Evolutionary conservation across 176 grass and related monocot genomes (phyloP), one percentile per base, ranked within the genome.

Genomic region (Stipa capillata): DNA sequence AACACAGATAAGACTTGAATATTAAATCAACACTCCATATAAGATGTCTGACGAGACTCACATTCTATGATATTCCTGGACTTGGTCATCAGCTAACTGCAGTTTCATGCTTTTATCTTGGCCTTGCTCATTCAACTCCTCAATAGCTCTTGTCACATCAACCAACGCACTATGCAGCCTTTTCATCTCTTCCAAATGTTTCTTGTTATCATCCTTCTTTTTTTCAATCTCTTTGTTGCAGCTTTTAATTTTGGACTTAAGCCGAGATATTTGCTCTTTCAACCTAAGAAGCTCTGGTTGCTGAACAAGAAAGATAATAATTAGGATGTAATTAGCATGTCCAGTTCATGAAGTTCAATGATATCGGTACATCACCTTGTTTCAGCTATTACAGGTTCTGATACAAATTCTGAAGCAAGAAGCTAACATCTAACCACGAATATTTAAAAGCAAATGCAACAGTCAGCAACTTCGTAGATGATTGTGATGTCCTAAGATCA

Each of bases 241-340:
- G 60, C 94, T 94, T 85, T 94, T 91, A 32, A 97, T 93, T 90
- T 97, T 88, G 36, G 94, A 97, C 83, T 89, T 90, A 43, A 97
- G 86, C n/a, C 94, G 89, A 77, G 91, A 91, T 75, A 72, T 93
- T 73, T 94, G 89, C 35, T 97, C 94, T 78, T 81, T 91, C 45
- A 97, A 37, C 74, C 87, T 89, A 55, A 97, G 89, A 77, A 94
- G 94, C 67, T 94, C 89, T 55, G 94, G 94, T 91, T 94, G 94
- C 94, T n/a, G n/a, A n/a, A n/a, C n/a, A 81, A 68, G 65, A 57
- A 49, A 87, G n/a, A 81, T 73, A n/a, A 58, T 65, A 67, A 28
- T 74, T 43, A n/a, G 13, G 37, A 47, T 49, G 16, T 37, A 40
- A 37, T 69, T 37, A 70, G 50, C 18, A 56, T 34, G 9, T 12